These are phyloP conservation scores for Boletus tomentosulus DNA, from an alignment of 768 basidiomycete species.

Conservation along the genomic window DNA sequence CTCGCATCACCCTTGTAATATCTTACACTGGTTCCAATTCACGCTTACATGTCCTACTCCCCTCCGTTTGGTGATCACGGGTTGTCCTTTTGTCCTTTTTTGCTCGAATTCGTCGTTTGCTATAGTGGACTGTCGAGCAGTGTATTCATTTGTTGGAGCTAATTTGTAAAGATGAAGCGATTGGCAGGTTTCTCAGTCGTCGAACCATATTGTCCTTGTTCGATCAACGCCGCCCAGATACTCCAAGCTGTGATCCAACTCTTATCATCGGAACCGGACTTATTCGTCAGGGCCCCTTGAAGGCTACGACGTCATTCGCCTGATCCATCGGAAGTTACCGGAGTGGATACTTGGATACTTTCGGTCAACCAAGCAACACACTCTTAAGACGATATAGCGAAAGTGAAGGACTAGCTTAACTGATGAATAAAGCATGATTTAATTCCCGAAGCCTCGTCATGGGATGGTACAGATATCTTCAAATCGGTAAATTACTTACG, in stretches of 20 bases:
- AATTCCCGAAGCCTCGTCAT: no score
- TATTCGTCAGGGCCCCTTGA: no score
- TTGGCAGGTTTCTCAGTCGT: no score
- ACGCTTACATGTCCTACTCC: conserved; percentile 1
- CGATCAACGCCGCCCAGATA: no score
- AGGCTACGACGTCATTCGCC: conserved; percentile 6
- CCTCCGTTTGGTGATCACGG: background rate
- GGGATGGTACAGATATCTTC: no score
- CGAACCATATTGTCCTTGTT: no score
- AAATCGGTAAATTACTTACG: no score
- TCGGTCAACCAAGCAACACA: conserved; percentile 37
- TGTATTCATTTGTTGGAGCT: background rate
- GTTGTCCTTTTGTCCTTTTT: background rate
- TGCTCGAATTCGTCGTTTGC: background rate
- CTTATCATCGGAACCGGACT: no score
- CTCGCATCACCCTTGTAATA: conserved; percentile 14
- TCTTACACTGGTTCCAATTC: conserved; percentile 2
- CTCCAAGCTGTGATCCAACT: no score
- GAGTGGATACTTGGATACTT: conserved; percentile 41
- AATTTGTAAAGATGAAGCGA: conserved; percentile 9
- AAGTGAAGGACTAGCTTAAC: conserved; percentile 25
- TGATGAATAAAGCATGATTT: no score
- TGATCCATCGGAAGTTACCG: no score
- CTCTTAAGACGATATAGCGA: conserved; percentile 35
- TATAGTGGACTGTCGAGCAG: conserved; percentile 7